phyloP scores from a whole-genome alignment of 352 stramenopile species.

The Phytophthora idaei region DNA sequence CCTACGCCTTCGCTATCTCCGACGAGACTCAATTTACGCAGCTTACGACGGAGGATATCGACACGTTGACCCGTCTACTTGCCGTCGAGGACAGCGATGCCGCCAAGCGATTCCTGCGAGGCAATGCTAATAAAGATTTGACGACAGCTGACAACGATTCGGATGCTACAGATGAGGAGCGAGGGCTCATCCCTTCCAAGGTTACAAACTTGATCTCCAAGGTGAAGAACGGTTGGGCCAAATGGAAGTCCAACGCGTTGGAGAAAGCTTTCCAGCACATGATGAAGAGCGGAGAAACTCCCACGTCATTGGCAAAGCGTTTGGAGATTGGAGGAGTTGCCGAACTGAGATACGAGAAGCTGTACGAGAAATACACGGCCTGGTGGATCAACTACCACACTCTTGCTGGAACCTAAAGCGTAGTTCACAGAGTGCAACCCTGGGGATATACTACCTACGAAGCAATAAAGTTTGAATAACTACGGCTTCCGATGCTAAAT shows the following conservation, averaged over 20 bases:
- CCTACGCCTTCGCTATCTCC: background rate
- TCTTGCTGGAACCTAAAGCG: background rate
- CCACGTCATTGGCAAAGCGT: slow-evolving; percentile 15
- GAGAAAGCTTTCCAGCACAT: slow-evolving; percentile 25
- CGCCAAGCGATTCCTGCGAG: slow-evolving; percentile 19
- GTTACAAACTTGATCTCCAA: slow-evolving; percentile 9
- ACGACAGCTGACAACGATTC: slow-evolving; percentile 4
- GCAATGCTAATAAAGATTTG: slow-evolving; percentile 12
- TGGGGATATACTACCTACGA: no score
- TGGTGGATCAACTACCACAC: slow-evolving; percentile 18
- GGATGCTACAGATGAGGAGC: slow-evolving; percentile 12
- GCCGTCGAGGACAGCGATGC: slow-evolving; percentile 4
- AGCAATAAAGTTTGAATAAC: no score
- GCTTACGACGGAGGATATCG: slow-evolving; percentile 6
- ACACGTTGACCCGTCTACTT: slow-evolving; percentile 13
- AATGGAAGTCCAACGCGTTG: slow-evolving; percentile 5
- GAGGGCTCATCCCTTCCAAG: slow-evolving; percentile 11
- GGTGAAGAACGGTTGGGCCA: slow-evolving; percentile 13
- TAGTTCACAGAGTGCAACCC: no score
- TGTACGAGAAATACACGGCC: slow-evolving; percentile 3
- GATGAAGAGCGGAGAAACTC: slow-evolving; percentile 17
- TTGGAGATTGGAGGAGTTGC: slow-evolving; percentile 11
- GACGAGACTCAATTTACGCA: slow-evolving; percentile 1
- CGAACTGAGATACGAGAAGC: slow-evolving; percentile 8
- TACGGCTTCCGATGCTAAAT: no score